phyloP scores from a whole-genome alignment of 306 rosid species.

The Quercus glauca region DNA sequence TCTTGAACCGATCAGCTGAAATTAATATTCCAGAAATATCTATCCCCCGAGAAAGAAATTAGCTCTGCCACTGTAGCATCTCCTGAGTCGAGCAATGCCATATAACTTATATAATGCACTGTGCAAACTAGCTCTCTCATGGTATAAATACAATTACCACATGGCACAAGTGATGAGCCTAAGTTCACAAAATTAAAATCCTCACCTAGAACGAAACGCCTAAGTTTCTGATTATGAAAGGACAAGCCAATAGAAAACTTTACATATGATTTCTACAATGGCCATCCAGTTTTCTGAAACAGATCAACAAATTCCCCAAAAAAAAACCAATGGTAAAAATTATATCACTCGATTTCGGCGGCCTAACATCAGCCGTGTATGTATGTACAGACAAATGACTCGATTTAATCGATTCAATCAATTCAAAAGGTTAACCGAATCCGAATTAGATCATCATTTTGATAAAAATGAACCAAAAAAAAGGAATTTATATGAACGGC shows the following conservation, averaged over 20 bases:
- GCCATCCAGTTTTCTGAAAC: not conserved
- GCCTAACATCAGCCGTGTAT: not conserved
- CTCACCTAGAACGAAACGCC: not conserved
- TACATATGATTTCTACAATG: not conserved
- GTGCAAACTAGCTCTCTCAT: too few relatives aligned
- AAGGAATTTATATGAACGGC: not conserved
- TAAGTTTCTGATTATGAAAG: too few relatives aligned
- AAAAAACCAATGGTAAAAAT: too few relatives aligned
- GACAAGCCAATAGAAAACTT: too few relatives aligned
- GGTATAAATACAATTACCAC: not conserved
- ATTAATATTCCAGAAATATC: too few relatives aligned
- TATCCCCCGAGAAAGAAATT: too few relatives aligned
- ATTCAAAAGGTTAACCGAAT: not conserved
- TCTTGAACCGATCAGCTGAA: too few relatives aligned
- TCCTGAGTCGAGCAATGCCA: too few relatives aligned
- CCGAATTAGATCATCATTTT: conserved; percentile 2
- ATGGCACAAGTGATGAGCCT: not conserved
- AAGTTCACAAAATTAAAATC: not conserved
- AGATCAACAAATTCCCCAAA: not conserved
- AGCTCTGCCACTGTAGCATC: too few relatives aligned
- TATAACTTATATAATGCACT: too few relatives aligned
- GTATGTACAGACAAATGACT: not conserved
- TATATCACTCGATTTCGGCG: not conserved
- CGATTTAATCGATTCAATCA: not conserved
- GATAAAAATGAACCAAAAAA: not conserved